Evolutionary conservation across 805 yeast genomes (phyloP), one percentile per base, ranked within the genome.

Genomic region (Candida namnaoensis): DNA sequence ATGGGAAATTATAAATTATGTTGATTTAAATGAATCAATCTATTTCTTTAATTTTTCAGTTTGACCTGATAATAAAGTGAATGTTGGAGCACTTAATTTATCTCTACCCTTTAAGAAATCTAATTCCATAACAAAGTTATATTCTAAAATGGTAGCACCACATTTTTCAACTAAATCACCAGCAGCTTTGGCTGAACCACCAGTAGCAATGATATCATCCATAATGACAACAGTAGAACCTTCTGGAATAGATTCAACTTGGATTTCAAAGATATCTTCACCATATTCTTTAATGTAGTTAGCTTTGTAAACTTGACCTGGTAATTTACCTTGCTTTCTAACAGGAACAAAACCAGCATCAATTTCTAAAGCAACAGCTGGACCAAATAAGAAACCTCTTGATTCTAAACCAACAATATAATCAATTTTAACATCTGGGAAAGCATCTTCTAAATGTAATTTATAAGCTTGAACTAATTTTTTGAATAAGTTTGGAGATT

Each of bases 161-260:
- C 80, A 71, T 61, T 74, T 66, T 50, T 60, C 58, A 40, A 88
- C 83, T 49, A 93, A 74, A 57, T 87, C 82, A 45, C 95, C 97
- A 35, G 98, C 98, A 45, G 95, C 96, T 42, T 68, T 66, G 25
- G 99, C 99, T 52, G 95, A 83, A 34, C 99, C 99, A 47, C 98
- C 98, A 34, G 99, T 93, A 39, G 99, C 99, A 60, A 93, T 83
- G 55, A 93, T 88, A 58, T 93, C 99, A 64, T 93, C 99, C 34
- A 93, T 95, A 49, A 93, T 74, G 34, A 91, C 68, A 27, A 93
- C 93, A 44, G 74, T 84, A 38, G 95, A 75, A 34, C 91, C 95
- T 47, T 73, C 72, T 49, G 87, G 82, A 50, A 93, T 78, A 33
- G 91, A 78, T 42, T 76, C 90, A 48, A 72, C 69, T 69, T 93